A percentile compares a stretch with the other conserved stretches of the same genome.
Evolutionary conservation across 805 yeast genomes (phyloP).

Genomic region (Metschnikowia orientalis): DNA sequence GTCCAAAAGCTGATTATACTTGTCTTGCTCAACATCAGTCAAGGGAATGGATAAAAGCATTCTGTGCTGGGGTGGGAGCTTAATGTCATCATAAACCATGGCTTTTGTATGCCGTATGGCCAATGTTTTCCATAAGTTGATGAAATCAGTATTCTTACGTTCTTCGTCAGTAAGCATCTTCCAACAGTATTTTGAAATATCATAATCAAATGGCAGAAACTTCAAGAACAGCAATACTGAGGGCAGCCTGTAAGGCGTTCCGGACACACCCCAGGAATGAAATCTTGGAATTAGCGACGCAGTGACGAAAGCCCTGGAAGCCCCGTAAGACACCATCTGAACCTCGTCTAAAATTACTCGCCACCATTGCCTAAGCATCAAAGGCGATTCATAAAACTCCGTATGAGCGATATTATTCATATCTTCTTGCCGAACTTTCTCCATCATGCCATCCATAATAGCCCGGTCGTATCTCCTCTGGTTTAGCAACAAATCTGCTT

Average conservation of each 20-base stretch:
- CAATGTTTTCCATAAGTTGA: conserved; percentile 46
- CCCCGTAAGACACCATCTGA: conserved; percentile 78
- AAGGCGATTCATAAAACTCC: conserved; percentile 62
- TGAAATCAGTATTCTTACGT: conserved; percentile 24
- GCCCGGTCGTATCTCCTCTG: conserved; percentile 14
- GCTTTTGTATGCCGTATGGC: conserved; percentile 80
- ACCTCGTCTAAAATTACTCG: conserved; percentile 90
- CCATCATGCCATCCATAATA: conserved; percentile 13
- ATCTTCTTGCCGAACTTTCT: conserved; percentile 9
- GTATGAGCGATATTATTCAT: conserved; percentile 14
- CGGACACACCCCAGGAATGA: conserved; percentile 97
- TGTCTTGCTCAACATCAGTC: conserved; percentile 78
- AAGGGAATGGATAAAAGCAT: conserved; percentile 68
- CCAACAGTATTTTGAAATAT: conserved; percentile 40
- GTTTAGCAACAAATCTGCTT: conserved; percentile 9
- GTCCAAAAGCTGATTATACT: conserved; percentile 61
- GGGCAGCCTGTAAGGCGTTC: conserved; percentile 80
- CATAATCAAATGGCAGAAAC: conserved; percentile 58
- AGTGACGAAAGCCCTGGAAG: conserved; percentile 73
- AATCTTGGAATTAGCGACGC: conserved; percentile 75
- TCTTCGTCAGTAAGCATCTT: conserved; percentile 18
- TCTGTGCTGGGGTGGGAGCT: conserved; percentile 74
- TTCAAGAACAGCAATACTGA: conserved; percentile 67
- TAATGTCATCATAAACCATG: conserved; percentile 73
- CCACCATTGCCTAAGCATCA: conserved; percentile 81